phyloP scores from a whole-genome alignment of 208 protist species.

The Acanthamoeba triangularis region DNA sequence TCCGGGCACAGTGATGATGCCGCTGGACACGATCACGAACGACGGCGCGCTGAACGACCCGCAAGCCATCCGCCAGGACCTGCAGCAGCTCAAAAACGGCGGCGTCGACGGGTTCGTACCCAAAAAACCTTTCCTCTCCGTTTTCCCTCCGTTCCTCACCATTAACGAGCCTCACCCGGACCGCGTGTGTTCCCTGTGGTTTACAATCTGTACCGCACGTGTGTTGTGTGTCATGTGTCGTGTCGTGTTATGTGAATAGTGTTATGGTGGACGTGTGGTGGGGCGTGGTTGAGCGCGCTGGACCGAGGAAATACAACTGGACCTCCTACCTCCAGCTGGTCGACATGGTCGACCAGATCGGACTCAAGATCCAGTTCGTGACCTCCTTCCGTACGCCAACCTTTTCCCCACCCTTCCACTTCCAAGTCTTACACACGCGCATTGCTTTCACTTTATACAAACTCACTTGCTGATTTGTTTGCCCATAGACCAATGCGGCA shows the following conservation, averaged over 20 bases:
- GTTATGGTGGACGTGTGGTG: constrained; percentile 94
- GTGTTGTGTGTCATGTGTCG: neutral
- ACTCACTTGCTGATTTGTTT: constrained; percentile 14
- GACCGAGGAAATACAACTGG: constrained; percentile 90
- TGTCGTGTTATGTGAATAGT: constrained; percentile 54
- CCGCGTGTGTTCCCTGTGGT: neutral
- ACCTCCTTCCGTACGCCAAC: constrained; percentile 81
- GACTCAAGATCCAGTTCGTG: constrained; percentile 88
- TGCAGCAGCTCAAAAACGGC: constrained; percentile 80
- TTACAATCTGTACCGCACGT: neutral
- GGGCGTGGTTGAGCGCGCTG: constrained; percentile 89
- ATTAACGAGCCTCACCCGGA: too few species aligned
- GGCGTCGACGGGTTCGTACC: constrained; percentile 75
- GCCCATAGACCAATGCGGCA: constrained; percentile 90
- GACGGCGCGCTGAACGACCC: constrained; percentile 81
- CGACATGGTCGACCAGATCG: constrained; percentile 76
- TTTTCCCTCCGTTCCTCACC: neutral
- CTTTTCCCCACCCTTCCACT: neutral
- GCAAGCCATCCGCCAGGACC: constrained; percentile 51
- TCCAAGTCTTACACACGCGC: constrained; percentile 44
- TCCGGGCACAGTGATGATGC: constrained; percentile 86
- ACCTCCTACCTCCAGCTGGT: constrained; percentile 83
- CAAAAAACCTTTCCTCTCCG: neutral
- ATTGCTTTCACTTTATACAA: too few species aligned
- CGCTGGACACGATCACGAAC: constrained; percentile 83